Conservation (phyloP, 1,139 yeast genomes). For the Yamadazyma spencermartinsiae region DNA sequence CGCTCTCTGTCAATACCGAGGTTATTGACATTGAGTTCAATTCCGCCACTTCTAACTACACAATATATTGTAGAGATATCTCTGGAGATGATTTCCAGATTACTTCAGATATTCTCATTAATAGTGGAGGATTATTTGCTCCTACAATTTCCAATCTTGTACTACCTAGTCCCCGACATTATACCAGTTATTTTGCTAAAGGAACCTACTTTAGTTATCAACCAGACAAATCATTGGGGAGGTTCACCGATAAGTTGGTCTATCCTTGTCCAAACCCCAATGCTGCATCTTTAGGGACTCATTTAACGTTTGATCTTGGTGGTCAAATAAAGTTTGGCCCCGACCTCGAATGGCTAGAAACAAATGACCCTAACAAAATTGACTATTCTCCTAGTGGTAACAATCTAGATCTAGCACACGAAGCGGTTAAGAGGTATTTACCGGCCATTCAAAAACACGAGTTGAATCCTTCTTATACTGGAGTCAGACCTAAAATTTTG, state of each 20-base stretch:
- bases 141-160: conserved; percentile 66
- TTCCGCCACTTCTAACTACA: conserved; percentile 22
- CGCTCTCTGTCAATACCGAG: conserved; percentile 60
- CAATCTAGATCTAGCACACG: conserved; percentile 55
- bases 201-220: conserved; percentile 75
- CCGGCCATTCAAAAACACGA: conserved; percentile 55
- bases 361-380: conserved; percentile 30
- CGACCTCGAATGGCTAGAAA: conserved; percentile 77
- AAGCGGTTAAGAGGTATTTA: conserved; percentile 62
- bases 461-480: conserved; percentile 69
- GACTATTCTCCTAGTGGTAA: conserved; percentile 49
- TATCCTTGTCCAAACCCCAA: conserved; percentile 82
- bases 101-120: conserved; percentile 59
- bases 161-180: conserved; percentile 61
- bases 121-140: conserved; percentile 80
- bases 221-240: conserved; percentile 39
- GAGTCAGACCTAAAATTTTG: conserved; percentile 76
- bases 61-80: conserved; percentile 30
- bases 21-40: conserved; percentile 46
- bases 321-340: conserved; percentile 87
- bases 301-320: conserved; percentile 78
- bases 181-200: conserved; percentile 68
- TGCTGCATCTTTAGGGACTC: conserved; percentile 80
- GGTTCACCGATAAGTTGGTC: conserved; percentile 44
- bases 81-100: conserved; percentile 44